Evolutionary conservation across 352 stramenopile genomes (phyloP).

Genomic region (Phytophthora tubulina): DNA sequence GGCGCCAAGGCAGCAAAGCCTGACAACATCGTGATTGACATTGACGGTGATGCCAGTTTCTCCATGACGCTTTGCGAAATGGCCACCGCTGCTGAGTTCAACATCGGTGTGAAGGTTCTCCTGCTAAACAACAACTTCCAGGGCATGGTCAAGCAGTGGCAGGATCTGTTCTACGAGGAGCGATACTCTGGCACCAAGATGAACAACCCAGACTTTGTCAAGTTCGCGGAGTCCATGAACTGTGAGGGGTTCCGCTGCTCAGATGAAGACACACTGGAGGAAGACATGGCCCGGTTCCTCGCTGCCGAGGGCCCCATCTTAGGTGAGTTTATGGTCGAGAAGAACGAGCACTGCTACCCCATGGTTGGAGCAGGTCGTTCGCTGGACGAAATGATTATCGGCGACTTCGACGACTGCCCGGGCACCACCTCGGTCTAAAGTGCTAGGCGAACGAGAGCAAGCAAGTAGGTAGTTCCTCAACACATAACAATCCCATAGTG

Average conservation of each 20-base stretch:
- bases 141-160: slow-evolving; percentile 99
- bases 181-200: slow-evolving; percentile 92
- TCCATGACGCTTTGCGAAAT: slow-evolving; percentile 98
- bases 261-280: slow-evolving; percentile 89
- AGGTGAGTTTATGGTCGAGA: slow-evolving; percentile 95
- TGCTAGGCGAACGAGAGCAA: slow-evolving; percentile 21
- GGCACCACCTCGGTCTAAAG: slow-evolving; percentile 92
- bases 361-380: slow-evolving; percentile 94
- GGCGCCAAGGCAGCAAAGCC: slow-evolving; percentile 94
- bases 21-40: slow-evolving; percentile 87
- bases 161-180: slow-evolving; percentile 97
- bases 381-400: slow-evolving; percentile 97
- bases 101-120: slow-evolving; percentile 96
- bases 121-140: slow-evolving; percentile 97
- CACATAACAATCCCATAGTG: slow-evolving; percentile 28
- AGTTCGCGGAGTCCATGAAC: slow-evolving; percentile 94
- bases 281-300: slow-evolving; percentile 94
- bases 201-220: slow-evolving; percentile 95
- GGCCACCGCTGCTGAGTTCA: slow-evolving; percentile 94
- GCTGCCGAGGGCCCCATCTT: slow-evolving; percentile 94
- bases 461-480: slow-evolving; percentile 23
- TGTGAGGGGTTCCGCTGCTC: slow-evolving; percentile 93
- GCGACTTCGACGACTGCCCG: slow-evolving; percentile 94
- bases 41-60: slow-evolving; percentile 97
- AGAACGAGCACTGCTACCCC: slow-evolving; percentile 95